Evolutionary conservation across 805 yeast species (phyloP).

Genomic region (Wickerhamiella shivajii): DNA sequence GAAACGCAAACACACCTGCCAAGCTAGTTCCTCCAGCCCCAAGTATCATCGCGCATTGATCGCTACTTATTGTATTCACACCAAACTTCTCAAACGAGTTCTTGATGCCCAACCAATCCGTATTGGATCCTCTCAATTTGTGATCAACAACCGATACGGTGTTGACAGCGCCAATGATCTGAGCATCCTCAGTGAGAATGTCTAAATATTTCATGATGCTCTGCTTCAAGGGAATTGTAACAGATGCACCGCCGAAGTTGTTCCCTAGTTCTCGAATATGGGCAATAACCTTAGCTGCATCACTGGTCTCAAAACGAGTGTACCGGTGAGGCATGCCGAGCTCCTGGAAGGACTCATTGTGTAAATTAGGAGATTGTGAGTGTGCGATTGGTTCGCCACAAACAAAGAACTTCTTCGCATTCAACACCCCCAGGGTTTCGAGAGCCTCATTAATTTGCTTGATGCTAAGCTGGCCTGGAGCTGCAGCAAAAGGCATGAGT

Average conservation of each 20-base stretch:
- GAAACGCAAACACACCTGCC: constrained; percentile 83
- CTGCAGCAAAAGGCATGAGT: constrained; percentile 51
- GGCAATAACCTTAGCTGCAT: constrained; percentile 41
- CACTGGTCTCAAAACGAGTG: constrained; percentile 49
- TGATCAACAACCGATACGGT: constrained; percentile 53
- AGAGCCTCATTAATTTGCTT: constrained; percentile 45
- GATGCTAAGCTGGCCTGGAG: constrained; percentile 66
- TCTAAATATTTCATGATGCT: constrained; percentile 56
- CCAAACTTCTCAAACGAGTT: constrained; percentile 54
- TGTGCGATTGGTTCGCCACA: constrained; percentile 74
- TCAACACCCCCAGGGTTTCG: constrained; percentile 47
- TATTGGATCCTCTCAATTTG: constrained; percentile 64
- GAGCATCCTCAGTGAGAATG: constrained; percentile 62
- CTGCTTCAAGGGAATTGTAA: constrained; percentile 84
- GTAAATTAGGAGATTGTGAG: constrained; percentile 80
- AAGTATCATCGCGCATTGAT: constrained; percentile 54
- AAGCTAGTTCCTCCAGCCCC: constrained; percentile 98
- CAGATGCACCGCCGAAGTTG: constrained; percentile 82
- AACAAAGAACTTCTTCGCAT: constrained; percentile 46
- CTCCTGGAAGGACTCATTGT: constrained; percentile 60
- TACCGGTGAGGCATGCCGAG: constrained; percentile 68
- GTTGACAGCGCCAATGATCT: constrained; percentile 83
- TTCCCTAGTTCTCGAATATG: constrained; percentile 32
- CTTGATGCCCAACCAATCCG: constrained; percentile 87
- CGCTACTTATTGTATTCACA: constrained; percentile 25